Evolutionary conservation across 2,329 filamentous ascomycete genomes (phyloP), one percentile per base, ranked within the genome.

Genomic region (Colletotrichum tropicicola): DNA sequence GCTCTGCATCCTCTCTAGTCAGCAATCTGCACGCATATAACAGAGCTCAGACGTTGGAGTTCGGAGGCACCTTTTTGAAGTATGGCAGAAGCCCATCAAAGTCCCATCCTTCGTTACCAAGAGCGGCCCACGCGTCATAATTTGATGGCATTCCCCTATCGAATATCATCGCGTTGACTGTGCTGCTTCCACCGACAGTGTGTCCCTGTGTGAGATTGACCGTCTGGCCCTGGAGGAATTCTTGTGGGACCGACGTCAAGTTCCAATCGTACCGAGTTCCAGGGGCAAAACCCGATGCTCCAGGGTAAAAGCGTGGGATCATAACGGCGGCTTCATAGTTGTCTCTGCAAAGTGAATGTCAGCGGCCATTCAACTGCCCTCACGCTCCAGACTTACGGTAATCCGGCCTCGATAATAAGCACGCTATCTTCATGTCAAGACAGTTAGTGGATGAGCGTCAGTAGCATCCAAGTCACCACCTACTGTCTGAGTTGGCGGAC

Each of bases 121-220:
- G 68, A 1, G 69, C 69, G 21, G 71, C 75, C 75, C 75, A 78
- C n/a, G 72, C 71, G 58, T 78, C 71, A 44, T 76, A 75, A 41
- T 77, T 74, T 23, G 67, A 69, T 3, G 68, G 68, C 23, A 71
- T 68, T 1, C 72, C 74, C 9, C 75, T 68, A 53, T 76, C 74
- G 56, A 73, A 77, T 12, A 73, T 71, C 75, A 78, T 74, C 30
- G 82, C 79, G 63, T 85, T 84, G 25, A 85, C 62, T 0, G 80
- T 75, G 17, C 75, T 79, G 30, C 76, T 79, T 4, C 83, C 83
- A 13, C 83, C 82, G 0, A 85, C 73, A 1, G 80, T 77, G 37
- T 81, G 80, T 3, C 80, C 82, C 5, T 81, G 75, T 4, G 76
- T 77, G 37, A 80, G 77, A 5, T 71, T 61, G 19, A 83, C 75